phyloP scores from a whole-genome alignment of 2,329 filamentous ascomycete genomes.

The Monosporascus sp. region DNA sequence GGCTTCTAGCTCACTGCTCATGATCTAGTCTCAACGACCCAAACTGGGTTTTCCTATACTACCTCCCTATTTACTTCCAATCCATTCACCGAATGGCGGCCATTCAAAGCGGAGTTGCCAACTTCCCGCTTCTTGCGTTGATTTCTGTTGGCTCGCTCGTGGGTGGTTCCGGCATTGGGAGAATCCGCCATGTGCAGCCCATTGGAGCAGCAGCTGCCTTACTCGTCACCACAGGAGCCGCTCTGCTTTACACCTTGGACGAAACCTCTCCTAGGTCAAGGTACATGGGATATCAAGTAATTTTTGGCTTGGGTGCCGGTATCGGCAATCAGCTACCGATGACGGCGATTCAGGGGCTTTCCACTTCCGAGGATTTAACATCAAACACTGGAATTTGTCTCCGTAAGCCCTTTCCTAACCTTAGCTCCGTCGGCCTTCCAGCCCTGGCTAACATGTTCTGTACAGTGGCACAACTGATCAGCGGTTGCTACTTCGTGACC shows the following conservation, averaged over 20 bases:
- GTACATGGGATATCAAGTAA: slow-evolving; percentile 5
- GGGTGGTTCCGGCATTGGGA: neutral
- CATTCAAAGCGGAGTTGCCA: slow-evolving; percentile 9
- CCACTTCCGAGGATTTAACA: slow-evolving; percentile 5
- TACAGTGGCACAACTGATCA: neutral
- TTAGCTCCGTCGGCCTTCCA: neutral
- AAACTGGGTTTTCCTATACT: slow-evolving; percentile 3
- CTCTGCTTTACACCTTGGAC: neutral
- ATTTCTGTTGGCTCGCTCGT: slow-evolving; percentile 4
- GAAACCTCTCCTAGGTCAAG: neutral
- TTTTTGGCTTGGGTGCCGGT: slow-evolving; percentile 7
- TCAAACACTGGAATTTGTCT: neutral
- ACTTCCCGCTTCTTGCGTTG: slow-evolving; percentile 7
- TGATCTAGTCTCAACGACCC: too few relatives aligned
- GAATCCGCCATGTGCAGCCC: neutral
- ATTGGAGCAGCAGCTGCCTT: neutral
- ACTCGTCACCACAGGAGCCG: neutral
- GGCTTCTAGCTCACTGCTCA: too few relatives aligned
- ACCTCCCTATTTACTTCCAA: slow-evolving; percentile 18
- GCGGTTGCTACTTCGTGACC: slow-evolving; percentile 28
- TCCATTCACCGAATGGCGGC: slow-evolving; percentile 8
- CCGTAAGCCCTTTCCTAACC: neutral
- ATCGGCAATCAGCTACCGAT: slow-evolving; percentile 8
- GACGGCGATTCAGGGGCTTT: slow-evolving; percentile 8
- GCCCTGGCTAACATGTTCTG: neutral